Conservation (phyloP, 2,329 filamentous ascomycete genomes). For the Trichoderma sp. region DNA sequence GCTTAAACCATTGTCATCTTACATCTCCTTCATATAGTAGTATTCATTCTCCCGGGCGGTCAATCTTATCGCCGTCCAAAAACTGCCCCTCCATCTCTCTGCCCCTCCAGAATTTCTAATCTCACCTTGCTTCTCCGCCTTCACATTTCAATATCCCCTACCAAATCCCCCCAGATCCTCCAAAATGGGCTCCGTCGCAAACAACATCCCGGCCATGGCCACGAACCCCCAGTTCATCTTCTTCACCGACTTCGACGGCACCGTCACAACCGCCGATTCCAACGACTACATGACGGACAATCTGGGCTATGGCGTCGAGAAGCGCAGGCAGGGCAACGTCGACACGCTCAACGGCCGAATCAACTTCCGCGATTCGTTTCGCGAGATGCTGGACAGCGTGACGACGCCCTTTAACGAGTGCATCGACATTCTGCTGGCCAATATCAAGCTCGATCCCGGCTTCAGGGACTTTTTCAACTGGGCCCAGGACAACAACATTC, state of each 20-base stretch:
- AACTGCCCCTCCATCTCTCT: neutral
- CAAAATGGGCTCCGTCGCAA: constrained; percentile 43
- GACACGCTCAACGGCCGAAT: constrained; percentile 70
- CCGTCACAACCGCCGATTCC: constrained; percentile 71
- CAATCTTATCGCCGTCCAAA: neutral
- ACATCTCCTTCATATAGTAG: neutral
- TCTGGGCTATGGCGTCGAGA: constrained; percentile 73
- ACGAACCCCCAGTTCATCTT: constrained; percentile 87
- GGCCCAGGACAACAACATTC: constrained; percentile 76
- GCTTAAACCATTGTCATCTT: neutral
- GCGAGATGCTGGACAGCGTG: constrained; percentile 88
- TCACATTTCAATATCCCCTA: neutral
- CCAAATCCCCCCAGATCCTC: neutral
- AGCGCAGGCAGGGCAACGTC: constrained; percentile 69
- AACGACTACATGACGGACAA: constrained; percentile 81
- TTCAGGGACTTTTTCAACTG: constrained; percentile 88
- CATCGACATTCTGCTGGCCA: constrained; percentile 70
- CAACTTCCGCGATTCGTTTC: constrained; percentile 82
- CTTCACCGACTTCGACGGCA: constrained; percentile 98
- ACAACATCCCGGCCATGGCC: constrained; percentile 55
- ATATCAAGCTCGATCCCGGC: constrained; percentile 83
- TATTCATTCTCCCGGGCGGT: neutral
- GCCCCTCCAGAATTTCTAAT: neutral
- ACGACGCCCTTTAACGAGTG: constrained; percentile 77
- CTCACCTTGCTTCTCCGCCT: neutral